Conservation (phyloP, 2,329 filamentous ascomycete genomes). For the Nemania serpens region DNA sequence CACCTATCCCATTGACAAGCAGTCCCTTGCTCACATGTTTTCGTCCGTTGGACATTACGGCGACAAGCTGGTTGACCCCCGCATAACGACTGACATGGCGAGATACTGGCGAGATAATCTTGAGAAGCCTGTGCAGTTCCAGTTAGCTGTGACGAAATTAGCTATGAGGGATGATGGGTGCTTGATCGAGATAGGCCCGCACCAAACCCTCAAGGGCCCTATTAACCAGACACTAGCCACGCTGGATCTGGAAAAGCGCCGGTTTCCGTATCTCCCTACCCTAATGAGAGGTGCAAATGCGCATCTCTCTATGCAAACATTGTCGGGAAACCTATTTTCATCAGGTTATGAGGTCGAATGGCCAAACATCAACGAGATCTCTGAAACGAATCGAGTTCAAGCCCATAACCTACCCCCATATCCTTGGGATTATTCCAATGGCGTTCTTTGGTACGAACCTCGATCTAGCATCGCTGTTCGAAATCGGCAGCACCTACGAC, state of each 20-base stretch:
- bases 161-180: neutral
- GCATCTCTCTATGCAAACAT: neutral
- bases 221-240: constrained; percentile 24
- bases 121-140: constrained; percentile 20
- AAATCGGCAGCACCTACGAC: constrained; percentile 37
- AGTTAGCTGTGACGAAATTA: neutral
- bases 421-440: neutral
- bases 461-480: constrained; percentile 36
- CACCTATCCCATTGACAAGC: neutral
- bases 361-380: constrained; percentile 5
- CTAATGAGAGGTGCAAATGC: too few relatives aligned
- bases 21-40: constrained; percentile 11
- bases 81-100: neutral
- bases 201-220: constrained; percentile 41
- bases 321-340: neutral
- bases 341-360: constrained; percentile 7
- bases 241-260: neutral
- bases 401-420: constrained; percentile 29
- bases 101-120: constrained; percentile 26
- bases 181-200: constrained; percentile 24
- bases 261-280: too few relatives aligned
- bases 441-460: constrained; percentile 31
- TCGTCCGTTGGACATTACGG: constrained; percentile 15
- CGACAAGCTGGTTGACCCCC: too few relatives aligned
- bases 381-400: neutral